A percentile compares a stretch with the other conserved stretches of the same genome.
Evolutionary conservation across 768 basidiomycete genomes (phyloP).

Genomic region (Amanita fuliginea): DNA sequence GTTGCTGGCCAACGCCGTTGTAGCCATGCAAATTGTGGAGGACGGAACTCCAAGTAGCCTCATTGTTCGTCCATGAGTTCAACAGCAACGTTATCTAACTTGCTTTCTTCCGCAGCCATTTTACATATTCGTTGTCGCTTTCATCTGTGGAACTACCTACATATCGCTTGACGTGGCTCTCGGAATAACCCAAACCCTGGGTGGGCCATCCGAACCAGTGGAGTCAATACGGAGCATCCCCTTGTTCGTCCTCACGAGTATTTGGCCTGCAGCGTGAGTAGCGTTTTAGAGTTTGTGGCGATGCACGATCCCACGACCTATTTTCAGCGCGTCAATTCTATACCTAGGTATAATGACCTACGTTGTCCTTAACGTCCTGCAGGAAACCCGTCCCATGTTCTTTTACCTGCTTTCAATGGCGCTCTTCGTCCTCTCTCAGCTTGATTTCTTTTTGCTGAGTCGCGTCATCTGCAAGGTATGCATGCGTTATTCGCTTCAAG

Average conservation of each 20-base stretch:
- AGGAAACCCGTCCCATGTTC: conserved; percentile 71
- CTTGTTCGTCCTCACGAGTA: conserved; percentile 57
- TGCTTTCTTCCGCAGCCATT: conserved; percentile 41
- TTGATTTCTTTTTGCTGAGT: conserved; percentile 73
- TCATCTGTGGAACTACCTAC: conserved; percentile 64
- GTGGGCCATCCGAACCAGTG: conserved; percentile 39
- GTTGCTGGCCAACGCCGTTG: conserved; percentile 62
- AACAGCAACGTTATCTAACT: not conserved
- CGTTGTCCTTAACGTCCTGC: conserved; percentile 66
- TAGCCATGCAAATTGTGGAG: conserved; percentile 87
- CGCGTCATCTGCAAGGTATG: conserved; percentile 61
- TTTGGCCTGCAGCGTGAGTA: conserved; percentile 71
- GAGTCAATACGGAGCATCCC: conserved; percentile 45
- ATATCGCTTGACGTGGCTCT: conserved; percentile 71
- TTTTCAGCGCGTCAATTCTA: conserved; percentile 19
- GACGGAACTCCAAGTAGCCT: conserved; percentile 72
- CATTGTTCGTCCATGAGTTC: conserved; percentile 33
- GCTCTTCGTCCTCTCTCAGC: conserved; percentile 71
- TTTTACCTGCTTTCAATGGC: conserved; percentile 67
- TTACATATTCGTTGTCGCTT: conserved; percentile 37
- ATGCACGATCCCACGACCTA: not conserved
- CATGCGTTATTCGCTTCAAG: too few relatives aligned
- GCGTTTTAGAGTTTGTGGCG: not conserved
- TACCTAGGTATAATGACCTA: conserved; percentile 74
- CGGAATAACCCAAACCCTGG: conserved; percentile 42